These are phyloP conservation scores for Leccinum incarnatum DNA, from an alignment of 768 basidiomycete species.

Conservation along the genomic window DNA sequence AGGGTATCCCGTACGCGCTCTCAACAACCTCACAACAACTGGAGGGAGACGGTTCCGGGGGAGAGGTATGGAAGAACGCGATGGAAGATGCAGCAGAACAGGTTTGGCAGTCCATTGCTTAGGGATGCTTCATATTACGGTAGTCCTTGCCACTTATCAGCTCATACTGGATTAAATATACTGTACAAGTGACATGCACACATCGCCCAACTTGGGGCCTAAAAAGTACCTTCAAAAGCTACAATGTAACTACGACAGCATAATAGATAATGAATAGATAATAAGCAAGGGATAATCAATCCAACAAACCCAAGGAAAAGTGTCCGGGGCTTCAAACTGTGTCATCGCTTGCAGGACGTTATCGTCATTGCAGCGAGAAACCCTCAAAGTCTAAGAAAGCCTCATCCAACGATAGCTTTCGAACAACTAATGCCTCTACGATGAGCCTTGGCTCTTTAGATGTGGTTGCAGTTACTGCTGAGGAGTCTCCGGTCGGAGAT, in stretches of 20 bases:
- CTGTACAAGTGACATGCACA: neutral
- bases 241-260: neutral
- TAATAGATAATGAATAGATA: neutral
- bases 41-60: conserved; percentile 25
- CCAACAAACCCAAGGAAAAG: neutral
- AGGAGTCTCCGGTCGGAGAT: conserved; percentile 4
- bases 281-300: neutral
- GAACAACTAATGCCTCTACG: conserved; percentile 77
- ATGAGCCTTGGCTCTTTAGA: conserved; percentile 54
- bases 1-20: conserved; percentile 54
- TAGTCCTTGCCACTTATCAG: no score
- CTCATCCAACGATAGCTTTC: conserved; percentile 74
- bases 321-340: neutral
- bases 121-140: neutral
- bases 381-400: conserved; percentile 74
- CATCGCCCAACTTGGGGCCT: no score
- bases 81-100: conserved; percentile 30
- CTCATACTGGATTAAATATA: neutral
- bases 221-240: neutral
- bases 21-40: conserved; percentile 12
- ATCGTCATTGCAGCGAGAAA: conserved; percentile 36
- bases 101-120: conserved; percentile 30
- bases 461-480: neutral
- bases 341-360: neutral
- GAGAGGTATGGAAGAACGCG: conserved; percentile 30